Percentiles rank a stretch among this genome's conserved stretches.
phyloP scores from a whole-genome alignment of 257 asterid species.

The Solanum etuberosum region DNA sequence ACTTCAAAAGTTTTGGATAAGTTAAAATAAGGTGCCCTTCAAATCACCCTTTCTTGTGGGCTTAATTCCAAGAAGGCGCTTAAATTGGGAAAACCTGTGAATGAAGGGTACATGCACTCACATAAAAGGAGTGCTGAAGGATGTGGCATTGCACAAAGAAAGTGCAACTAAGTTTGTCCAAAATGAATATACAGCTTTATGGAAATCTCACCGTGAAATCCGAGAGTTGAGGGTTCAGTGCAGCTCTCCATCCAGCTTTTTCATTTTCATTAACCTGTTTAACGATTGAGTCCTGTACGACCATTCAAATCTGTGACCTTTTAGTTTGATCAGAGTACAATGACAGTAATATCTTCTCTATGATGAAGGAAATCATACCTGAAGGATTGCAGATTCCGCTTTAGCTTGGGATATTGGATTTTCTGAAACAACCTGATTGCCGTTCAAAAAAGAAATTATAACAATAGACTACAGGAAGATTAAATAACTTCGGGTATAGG shows the following conservation, averaged over 20 bases:
- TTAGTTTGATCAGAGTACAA: not conserved
- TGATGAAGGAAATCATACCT: not conserved
- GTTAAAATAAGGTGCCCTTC: constrained; percentile 35
- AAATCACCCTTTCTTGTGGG: constrained; percentile 37
- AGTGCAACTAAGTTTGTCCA: not conserved
- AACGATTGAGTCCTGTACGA: constrained; percentile 52
- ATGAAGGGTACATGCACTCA: not conserved
- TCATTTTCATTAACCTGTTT: constrained; percentile 47
- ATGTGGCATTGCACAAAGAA: not conserved
- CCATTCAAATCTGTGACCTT: not conserved
- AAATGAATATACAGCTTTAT: not conserved
- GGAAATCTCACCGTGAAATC: constrained; percentile 58
- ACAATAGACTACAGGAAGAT: not conserved
- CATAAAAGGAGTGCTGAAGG: not conserved
- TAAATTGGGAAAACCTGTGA: constrained; percentile 73
- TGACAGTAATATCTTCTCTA: not conserved
- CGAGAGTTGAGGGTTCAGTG: constrained; percentile 63
- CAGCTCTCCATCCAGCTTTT: constrained; percentile 89
- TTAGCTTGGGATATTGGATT: constrained; percentile 23
- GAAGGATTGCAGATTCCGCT: constrained; percentile 12
- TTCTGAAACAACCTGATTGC: constrained; percentile 29
- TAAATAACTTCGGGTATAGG: not conserved
- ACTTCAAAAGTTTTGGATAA: constrained; percentile 32
- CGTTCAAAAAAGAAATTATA: not conserved
- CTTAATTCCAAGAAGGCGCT: constrained; percentile 80